Conservation (phyloP, 2,329 filamentous ascomycete species). For the Ophiognomonia clavigignenti-juglandacearum region DNA sequence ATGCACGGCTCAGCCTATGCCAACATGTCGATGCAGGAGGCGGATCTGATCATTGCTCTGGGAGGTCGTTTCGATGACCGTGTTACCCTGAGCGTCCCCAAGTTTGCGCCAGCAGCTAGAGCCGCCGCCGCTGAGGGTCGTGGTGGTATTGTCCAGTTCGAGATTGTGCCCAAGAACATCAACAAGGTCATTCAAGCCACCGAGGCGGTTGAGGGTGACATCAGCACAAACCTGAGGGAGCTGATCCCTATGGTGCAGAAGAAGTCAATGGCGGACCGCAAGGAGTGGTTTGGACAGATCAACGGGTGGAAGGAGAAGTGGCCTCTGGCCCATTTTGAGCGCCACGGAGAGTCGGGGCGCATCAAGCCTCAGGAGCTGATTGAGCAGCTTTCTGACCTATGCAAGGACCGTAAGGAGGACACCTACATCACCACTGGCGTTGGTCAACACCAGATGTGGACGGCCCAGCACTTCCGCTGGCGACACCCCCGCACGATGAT, state of each 20-base stretch:
- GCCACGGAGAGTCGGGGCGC: slow-evolving; percentile 65
- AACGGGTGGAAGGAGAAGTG: slow-evolving; percentile 86
- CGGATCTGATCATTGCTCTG: slow-evolving; percentile 91
- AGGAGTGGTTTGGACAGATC: slow-evolving; percentile 88
- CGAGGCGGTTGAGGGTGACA: slow-evolving; percentile 91
- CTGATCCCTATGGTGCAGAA: slow-evolving; percentile 69
- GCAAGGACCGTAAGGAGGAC: slow-evolving; percentile 70
- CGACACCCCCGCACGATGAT: slow-evolving; percentile 88
- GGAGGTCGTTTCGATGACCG: slow-evolving; percentile 95
- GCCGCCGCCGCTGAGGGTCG: slow-evolving; percentile 77
- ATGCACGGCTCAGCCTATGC: slow-evolving; percentile 98
- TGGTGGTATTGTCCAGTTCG: slow-evolving; percentile 94
- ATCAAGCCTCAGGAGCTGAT: slow-evolving; percentile 96
- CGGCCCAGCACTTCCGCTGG: slow-evolving; percentile 96
- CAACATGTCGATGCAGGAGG: slow-evolving; percentile 97
- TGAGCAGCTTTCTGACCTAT: slow-evolving; percentile 82
- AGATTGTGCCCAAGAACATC: slow-evolving; percentile 99
- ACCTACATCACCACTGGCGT: slow-evolving; percentile 92
- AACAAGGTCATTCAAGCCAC: slow-evolving; percentile 98
- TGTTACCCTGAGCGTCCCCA: slow-evolving; percentile 74
- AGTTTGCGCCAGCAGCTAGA: slow-evolving; percentile 87
- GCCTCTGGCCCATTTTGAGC: slow-evolving; percentile 79
- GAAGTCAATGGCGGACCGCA: slow-evolving; percentile 59
- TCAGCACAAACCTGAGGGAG: slow-evolving; percentile 69
- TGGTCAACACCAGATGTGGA: slow-evolving; percentile 99